Conservation (phyloP, 306 rosid genomes). For the Notholithocarpus densiflorus region DNA sequence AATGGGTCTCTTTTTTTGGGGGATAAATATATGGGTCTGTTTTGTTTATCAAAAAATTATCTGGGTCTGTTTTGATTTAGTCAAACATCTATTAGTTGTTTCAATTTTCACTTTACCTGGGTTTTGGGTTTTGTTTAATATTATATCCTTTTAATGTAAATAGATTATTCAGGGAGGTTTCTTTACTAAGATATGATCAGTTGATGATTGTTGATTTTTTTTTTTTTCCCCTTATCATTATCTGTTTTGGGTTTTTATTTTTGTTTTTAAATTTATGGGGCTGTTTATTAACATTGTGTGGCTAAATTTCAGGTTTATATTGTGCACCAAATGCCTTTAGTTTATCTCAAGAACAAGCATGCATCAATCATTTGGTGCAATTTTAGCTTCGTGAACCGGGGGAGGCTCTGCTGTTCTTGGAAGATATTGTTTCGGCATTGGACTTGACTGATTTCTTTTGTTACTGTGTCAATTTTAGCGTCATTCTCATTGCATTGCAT, state of each 20-base stretch:
- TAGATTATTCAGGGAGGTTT: too few relatives aligned
- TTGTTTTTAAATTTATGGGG: too few relatives aligned
- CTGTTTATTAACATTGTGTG: neutral
- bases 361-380: conserved; percentile 13
- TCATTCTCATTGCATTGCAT: neutral
- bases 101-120: too few relatives aligned
- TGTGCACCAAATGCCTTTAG: conserved; percentile 37
- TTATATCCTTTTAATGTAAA: too few relatives aligned
- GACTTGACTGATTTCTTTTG: conserved; percentile 35
- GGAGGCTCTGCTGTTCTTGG: conserved; percentile 43
- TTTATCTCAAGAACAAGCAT: conserved; percentile 32
- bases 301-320: conserved; percentile 29
- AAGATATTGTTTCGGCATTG: conserved; percentile 50
- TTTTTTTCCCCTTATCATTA: neutral
- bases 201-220: neutral
- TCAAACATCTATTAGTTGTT: too few relatives aligned
- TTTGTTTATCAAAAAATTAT: too few relatives aligned
- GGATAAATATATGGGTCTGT: too few relatives aligned
- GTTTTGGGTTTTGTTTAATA: too few relatives aligned
- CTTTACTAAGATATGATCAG: too few relatives aligned
- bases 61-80: too few relatives aligned
- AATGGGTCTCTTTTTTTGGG: too few relatives aligned
- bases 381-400: conserved; percentile 36
- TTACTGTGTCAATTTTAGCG: too few relatives aligned
- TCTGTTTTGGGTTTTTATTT: neutral